Evolutionary conservation across 2,329 filamentous ascomycete genomes (phyloP).

Genomic region (Septoria petroselini): DNA sequence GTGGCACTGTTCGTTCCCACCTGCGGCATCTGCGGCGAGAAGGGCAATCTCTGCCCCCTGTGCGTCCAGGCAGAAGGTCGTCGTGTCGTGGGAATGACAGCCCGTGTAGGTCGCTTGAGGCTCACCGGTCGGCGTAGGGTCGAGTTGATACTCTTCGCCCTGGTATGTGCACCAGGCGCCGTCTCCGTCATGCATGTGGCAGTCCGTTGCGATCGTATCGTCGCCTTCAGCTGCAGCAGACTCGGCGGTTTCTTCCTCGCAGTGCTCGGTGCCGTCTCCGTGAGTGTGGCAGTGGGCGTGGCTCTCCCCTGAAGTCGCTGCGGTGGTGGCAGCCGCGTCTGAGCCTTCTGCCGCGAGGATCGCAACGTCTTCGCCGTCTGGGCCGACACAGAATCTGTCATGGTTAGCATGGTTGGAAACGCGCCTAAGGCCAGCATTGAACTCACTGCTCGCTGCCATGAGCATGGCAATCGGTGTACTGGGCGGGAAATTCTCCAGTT

Average conservation of each 20-base stretch:
- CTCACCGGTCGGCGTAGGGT: conserved; percentile 55
- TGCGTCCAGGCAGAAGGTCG: conserved; percentile 48
- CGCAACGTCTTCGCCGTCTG: conserved; percentile 5
- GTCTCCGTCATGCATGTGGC: conserved; percentile 24
- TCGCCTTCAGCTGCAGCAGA: conserved; percentile 7
- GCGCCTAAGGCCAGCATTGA: not conserved
- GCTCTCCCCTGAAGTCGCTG: not conserved
- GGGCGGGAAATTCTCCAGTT: conserved; percentile 39
- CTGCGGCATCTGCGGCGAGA: conserved; percentile 5
- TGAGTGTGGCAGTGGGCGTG: conserved; percentile 3
- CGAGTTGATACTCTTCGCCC: conserved; percentile 48
- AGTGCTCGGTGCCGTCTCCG: conserved; percentile 10
- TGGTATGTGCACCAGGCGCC: conserved; percentile 40
- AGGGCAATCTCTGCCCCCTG: conserved; percentile 7
- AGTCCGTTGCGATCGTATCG: conserved; percentile 25
- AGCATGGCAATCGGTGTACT: conserved; percentile 62
- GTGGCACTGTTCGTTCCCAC: conserved; percentile 54
- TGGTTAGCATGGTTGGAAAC: not conserved
- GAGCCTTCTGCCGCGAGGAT: conserved; percentile 34
- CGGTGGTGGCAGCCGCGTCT: conserved; percentile 1
- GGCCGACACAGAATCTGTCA: conserved; percentile 13
- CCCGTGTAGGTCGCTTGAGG: conserved; percentile 51
- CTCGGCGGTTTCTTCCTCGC: conserved; percentile 5
- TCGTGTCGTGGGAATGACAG: conserved; percentile 60
- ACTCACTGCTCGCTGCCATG: conserved; percentile 58